Conservation (phyloP, 2,329 filamentous ascomycete species). For the Exophiala aquamarina region DNA sequence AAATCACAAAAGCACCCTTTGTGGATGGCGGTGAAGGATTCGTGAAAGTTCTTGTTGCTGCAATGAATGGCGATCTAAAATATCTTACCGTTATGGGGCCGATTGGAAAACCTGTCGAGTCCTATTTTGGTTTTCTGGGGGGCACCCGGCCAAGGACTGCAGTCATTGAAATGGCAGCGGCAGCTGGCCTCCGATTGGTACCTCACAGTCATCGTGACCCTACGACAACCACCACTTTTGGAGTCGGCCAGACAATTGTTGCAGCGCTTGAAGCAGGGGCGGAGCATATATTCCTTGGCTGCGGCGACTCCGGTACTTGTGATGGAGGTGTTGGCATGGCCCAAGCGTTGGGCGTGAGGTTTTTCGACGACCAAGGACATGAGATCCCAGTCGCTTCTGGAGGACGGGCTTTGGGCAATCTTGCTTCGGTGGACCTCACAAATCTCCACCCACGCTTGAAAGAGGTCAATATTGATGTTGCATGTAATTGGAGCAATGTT, state of each 20-base stretch:
- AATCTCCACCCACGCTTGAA: slow-evolving; percentile 40
- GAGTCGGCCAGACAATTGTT: slow-evolving; percentile 51
- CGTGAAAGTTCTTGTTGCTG: slow-evolving; percentile 46
- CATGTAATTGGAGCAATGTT: slow-evolving; percentile 54
- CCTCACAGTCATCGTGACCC: slow-evolving; percentile 47
- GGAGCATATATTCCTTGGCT: slow-evolving; percentile 50
- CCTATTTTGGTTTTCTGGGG: slow-evolving; percentile 49
- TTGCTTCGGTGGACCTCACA: slow-evolving; percentile 43
- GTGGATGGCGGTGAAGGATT: slow-evolving; percentile 57
- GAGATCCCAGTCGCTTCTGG: slow-evolving; percentile 42
- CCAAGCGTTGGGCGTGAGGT: slow-evolving; percentile 51
- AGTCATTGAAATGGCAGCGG: slow-evolving; percentile 55
- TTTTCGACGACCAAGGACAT: slow-evolving; percentile 41
- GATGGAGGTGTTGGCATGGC: slow-evolving; percentile 57
- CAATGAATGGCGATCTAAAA: slow-evolving; percentile 43
- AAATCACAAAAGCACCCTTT: slow-evolving; percentile 50
- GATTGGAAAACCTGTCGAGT: slow-evolving; percentile 41
- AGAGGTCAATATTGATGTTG: slow-evolving; percentile 47
- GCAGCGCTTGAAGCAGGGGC: slow-evolving; percentile 49
- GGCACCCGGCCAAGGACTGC: slow-evolving; percentile 39
- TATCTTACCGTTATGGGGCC: slow-evolving; percentile 46
- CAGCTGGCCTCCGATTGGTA: slow-evolving; percentile 52
- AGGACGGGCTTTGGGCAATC: slow-evolving; percentile 39
- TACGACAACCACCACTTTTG: slow-evolving; percentile 51
- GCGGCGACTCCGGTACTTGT: slow-evolving; percentile 56